Percentiles rank a stretch among this genome's conserved stretches.
Evolutionary conservation across 2,329 filamentous ascomycete genomes (phyloP).

Genomic region (Cordyceps fumosorosea): DNA sequence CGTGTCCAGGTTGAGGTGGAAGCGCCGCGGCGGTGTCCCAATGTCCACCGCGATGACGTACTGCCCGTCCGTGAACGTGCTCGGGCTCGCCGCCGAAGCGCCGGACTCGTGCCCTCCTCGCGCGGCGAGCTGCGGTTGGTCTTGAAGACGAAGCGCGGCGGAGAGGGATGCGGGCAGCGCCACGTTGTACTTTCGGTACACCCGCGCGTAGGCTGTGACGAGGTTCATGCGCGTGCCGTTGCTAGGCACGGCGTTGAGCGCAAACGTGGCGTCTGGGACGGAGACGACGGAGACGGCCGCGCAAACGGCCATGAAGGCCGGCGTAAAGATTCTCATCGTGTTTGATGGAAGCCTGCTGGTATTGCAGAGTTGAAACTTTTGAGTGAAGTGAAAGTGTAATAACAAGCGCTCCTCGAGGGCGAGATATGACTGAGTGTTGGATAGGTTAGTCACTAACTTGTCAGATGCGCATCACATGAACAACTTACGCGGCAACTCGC

Average conservation of each 20-base stretch:
- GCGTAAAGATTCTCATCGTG: neutral
- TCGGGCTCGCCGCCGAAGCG: neutral
- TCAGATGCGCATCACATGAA: neutral
- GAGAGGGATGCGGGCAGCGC: neutral
- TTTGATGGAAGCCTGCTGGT: no score
- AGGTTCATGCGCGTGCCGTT: neutral
- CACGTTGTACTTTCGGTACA: constrained; percentile 8
- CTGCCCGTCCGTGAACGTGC: neutral
- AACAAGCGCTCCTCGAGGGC: no score
- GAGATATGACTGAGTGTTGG: no score
- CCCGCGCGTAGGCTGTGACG: neutral
- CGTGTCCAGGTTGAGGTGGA: constrained; percentile 36
- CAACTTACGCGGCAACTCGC: neutral
- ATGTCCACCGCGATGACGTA: constrained; percentile 13
- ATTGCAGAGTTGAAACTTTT: no score
- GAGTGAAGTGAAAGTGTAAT: neutral
- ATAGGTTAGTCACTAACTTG: neutral
- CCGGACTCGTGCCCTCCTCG: neutral
- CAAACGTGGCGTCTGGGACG: neutral
- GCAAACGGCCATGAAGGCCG: neutral
- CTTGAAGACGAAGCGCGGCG: neutral
- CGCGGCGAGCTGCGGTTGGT: neutral
- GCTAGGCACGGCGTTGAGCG: neutral
- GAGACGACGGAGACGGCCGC: neutral
- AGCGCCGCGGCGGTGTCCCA: constrained; percentile 27